These are phyloP conservation scores for Eucalyptus rudis DNA, from an alignment of 345 rosid species.

Conservation along the genomic window DNA sequence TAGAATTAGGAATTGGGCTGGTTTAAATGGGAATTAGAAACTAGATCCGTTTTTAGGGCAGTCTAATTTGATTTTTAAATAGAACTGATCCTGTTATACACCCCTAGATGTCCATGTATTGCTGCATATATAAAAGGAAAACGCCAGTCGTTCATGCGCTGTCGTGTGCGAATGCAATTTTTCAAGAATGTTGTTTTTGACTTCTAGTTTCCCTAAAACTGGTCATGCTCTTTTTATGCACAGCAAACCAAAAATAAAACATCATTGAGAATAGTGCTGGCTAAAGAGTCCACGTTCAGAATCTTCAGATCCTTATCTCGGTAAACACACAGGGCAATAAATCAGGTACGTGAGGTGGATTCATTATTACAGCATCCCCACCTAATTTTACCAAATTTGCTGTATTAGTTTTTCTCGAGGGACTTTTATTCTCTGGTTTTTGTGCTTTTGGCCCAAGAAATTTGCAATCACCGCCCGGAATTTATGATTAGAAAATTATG, in stretches of 20 bases:
- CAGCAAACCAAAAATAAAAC: background rate
- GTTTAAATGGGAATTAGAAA: background rate
- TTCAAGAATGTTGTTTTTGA: background rate
- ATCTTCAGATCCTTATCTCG: background rate
- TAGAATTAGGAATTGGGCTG: too few species aligned
- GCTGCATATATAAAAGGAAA: background rate
- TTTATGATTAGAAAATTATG: background rate
- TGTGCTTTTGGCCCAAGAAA: background rate
- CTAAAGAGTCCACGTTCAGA: background rate
- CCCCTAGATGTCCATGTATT: background rate
- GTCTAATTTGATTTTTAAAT: too few species aligned
- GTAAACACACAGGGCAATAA: background rate
- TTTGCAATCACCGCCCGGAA: background rate
- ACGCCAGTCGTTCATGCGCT: background rate
- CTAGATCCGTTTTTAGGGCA: background rate
- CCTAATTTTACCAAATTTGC: background rate
- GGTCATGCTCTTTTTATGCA: background rate
- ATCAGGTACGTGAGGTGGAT: background rate
- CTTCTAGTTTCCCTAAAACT: background rate
- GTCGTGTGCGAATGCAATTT: background rate
- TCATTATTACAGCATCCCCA: background rate
- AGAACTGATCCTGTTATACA: too few species aligned
- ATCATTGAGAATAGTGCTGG: background rate
- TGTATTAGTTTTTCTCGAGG: background rate
- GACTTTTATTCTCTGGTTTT: background rate